Base-by-base conservation (phyloP, 352 stramenopile species). In the Lagenidium giganteum region DNA sequence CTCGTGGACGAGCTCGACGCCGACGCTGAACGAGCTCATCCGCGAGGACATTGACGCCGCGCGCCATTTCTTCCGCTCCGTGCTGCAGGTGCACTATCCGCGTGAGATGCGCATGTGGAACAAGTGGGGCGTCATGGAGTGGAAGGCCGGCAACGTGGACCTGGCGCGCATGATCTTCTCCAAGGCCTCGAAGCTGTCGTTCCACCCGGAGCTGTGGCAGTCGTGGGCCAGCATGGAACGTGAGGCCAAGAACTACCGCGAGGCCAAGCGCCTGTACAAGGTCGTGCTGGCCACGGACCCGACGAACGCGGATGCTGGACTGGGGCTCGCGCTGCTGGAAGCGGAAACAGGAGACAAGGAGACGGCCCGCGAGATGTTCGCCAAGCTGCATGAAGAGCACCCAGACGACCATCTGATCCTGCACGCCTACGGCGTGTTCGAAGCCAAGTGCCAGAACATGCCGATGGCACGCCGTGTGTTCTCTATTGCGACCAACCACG, bases 61-160 rank as follows among this genome's bases (percentile, higher is more conserved):
- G 28, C 65, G 82, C 8, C 72, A 74, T 24, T 54, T 94, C 11
- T 94, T 94, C 54, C 74, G 79, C 12, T 85, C 84, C 35, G 72
- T 88, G 41, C 57, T 94, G 41, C 79, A 94, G 54, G 64, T 72
- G 37, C 58, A 81, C 25, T 94, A 94, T 57, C 52, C 63, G 5
- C 74, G 80, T 17, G 79, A 94, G 63, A 92, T 94, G 79, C 72
- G 67, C 53, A 94, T 94, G 82, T 94, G 82, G 82, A 94, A 94
- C 67, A 94, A 94, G 51, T 94, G 82, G 82, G 82, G 66, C 34
- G 79, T 83, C 32, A 94, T 94, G 82, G 82, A 94, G 57, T 94
- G 82, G 82, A 88, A 89, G 35, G 80, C 74, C 4, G 77, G 73
- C 0, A 94, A 94, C 50, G 74, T 77, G 50, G 74, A 78, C 51